Evolutionary conservation across 495 filamentous ascomycete genomes (phyloP).

Genomic region (Neurospora tetraspora): DNA sequence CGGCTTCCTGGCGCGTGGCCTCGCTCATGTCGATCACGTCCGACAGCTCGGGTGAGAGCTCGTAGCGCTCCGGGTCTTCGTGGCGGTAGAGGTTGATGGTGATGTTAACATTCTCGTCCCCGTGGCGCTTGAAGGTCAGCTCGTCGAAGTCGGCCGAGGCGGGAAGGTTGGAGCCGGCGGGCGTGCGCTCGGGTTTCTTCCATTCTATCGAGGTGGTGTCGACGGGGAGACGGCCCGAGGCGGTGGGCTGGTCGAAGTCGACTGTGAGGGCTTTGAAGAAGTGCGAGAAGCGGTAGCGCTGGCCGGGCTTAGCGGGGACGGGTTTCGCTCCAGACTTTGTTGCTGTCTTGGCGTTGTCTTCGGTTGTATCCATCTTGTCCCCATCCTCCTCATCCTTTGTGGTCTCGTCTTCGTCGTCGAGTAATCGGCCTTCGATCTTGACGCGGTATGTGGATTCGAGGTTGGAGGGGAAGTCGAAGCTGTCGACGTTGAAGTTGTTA

Average conservation of each 20-base stretch:
- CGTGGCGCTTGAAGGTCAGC: slow-evolving; percentile 79
- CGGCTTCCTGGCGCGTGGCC: slow-evolving; percentile 73
- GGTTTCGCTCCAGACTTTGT: slow-evolving; percentile 13
- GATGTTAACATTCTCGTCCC: slow-evolving; percentile 87
- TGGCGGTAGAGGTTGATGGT: slow-evolving; percentile 80
- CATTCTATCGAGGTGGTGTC: slow-evolving; percentile 55
- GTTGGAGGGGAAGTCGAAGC: slow-evolving; percentile 64
- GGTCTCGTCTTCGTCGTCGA: slow-evolving; percentile 60
- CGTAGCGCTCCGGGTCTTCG: slow-evolving; percentile 76
- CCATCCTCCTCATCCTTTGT: slow-evolving; percentile 48
- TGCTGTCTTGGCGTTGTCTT: slow-evolving; percentile 37
- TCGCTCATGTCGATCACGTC: slow-evolving; percentile 79
- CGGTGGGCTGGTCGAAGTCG: slow-evolving; percentile 61
- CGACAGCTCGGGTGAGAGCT: slow-evolving; percentile 63
- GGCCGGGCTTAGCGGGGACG: slow-evolving; percentile 30
- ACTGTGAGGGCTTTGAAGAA: slow-evolving; percentile 90
- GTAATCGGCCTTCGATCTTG: slow-evolving; percentile 83
- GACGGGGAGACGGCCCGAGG: slow-evolving; percentile 35
- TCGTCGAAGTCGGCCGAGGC: slow-evolving; percentile 74
- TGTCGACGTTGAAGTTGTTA: slow-evolving; percentile 50
- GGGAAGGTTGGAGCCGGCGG: slow-evolving; percentile 40
- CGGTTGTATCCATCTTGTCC: slow-evolving; percentile 57
- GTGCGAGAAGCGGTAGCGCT: slow-evolving; percentile 65
- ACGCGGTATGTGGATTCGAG: slow-evolving; percentile 70
- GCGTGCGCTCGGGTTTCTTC: slow-evolving; percentile 55